Conservation (phyloP, 352 stramenopile species). For the Globisporangium mamillatum region DNA sequence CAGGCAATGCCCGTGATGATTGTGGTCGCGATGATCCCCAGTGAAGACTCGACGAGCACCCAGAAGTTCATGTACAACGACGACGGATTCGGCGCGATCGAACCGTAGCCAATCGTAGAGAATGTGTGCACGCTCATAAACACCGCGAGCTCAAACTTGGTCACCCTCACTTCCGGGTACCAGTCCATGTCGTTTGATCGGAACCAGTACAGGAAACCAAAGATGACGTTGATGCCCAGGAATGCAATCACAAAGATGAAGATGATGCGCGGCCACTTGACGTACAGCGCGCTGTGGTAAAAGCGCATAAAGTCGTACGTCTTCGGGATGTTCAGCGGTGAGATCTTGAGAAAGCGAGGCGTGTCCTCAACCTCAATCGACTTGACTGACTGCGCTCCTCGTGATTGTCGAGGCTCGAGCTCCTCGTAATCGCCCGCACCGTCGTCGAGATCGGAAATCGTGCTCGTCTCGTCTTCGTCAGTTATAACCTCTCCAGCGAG, state of each 20-base stretch:
- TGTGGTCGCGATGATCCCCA: slow-evolving; percentile 74
- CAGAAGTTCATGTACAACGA: slow-evolving; percentile 75
- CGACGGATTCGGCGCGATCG: slow-evolving; percentile 44
- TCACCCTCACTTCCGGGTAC: slow-evolving; percentile 49
- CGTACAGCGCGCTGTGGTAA: slow-evolving; percentile 75
- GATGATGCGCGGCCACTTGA: slow-evolving; percentile 69
- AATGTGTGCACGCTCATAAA: slow-evolving; percentile 85
- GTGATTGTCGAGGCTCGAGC: not conserved
- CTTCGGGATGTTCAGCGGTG: slow-evolving; percentile 73
- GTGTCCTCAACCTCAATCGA: slow-evolving; percentile 82
- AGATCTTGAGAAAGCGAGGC: slow-evolving; percentile 69
- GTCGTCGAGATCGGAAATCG: slow-evolving; percentile 17
- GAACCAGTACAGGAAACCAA: slow-evolving; percentile 65
- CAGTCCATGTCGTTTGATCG: slow-evolving; percentile 29
- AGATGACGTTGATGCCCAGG: slow-evolving; percentile 57
- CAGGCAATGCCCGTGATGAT: slow-evolving; percentile 85
- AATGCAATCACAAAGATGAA: slow-evolving; percentile 71
- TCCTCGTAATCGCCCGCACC: slow-evolving; percentile 20
- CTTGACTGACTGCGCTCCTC: slow-evolving; percentile 27
- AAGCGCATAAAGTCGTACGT: slow-evolving; percentile 79
- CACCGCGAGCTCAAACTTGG: slow-evolving; percentile 64
- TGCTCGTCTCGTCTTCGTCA: slow-evolving; percentile 29
- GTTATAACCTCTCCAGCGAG: slow-evolving; percentile 29
- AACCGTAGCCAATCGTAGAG: slow-evolving; percentile 79
- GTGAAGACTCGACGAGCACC: slow-evolving; percentile 72